Conservation (phyloP, 768 basidiomycete genomes). For the Naganishia vaughanmartiniae region DNA sequence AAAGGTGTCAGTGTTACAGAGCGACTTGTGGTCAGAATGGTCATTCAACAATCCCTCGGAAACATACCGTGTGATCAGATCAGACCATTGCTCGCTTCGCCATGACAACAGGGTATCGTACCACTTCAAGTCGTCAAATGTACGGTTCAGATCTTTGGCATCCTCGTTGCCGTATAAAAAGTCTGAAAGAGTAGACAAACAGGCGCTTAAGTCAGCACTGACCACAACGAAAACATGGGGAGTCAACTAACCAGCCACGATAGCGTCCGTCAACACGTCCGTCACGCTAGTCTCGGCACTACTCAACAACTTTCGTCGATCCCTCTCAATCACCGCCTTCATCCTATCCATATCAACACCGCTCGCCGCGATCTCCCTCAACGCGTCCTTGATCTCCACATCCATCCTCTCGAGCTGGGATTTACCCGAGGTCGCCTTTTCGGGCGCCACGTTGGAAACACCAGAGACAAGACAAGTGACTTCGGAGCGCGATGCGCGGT, state of each 20-base stretch:
- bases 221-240: neutral
- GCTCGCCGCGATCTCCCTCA: constrained; percentile 66
- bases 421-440: neutral
- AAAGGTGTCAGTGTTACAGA: neutral
- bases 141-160: constrained; percentile 69
- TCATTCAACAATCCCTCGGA: constrained; percentile 59
- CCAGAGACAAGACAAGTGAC: constrained; percentile 76
- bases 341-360: constrained; percentile 90
- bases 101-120: constrained; percentile 68
- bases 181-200: constrained; percentile 53
- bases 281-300: constrained; percentile 46
- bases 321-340: constrained; percentile 76
- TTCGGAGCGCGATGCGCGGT: constrained; percentile 68
- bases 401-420: constrained; percentile 74
- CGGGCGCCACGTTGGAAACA: constrained; percentile 60
- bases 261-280: constrained; percentile 41
- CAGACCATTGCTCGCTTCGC: constrained; percentile 72
- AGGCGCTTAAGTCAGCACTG: neutral
- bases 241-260: constrained; percentile 43
- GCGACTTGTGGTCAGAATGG: neutral
- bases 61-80: constrained; percentile 59
- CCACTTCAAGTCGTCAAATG: constrained; percentile 75
- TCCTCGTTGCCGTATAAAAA: constrained; percentile 80
- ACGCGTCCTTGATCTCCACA: constrained; percentile 64
- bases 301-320: constrained; percentile 70